Percentiles rank a stretch among this genome's conserved stretches.
Conservation (phyloP, 1,139 yeast genomes). For the Blastobotrys serpentis region DNA sequence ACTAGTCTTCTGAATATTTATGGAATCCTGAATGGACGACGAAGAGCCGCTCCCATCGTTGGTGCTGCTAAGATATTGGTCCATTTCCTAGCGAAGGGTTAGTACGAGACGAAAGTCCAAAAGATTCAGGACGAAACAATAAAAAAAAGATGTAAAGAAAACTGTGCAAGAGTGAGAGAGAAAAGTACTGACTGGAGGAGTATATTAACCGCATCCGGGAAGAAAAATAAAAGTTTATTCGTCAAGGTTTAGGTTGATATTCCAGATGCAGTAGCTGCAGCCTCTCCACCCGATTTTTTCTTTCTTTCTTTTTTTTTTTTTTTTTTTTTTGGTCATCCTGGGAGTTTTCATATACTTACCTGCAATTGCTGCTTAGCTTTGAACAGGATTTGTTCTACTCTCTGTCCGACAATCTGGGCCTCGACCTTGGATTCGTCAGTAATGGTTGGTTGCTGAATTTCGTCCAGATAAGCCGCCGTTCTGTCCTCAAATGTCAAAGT, state of each 20-base stretch:
- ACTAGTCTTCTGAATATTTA: conserved; percentile 5
- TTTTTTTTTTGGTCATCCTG: neutral
- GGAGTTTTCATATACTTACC: no score
- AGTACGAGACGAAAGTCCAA: neutral
- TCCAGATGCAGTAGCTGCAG: conserved; percentile 9
- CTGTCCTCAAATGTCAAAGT: neutral
- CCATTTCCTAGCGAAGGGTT: conserved; percentile 18
- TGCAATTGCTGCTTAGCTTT: conserved; percentile 17
- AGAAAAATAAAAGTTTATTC: neutral
- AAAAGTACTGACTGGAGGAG: neutral
- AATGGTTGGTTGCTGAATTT: neutral
- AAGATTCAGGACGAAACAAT: neutral
- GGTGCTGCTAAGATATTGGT: conserved; percentile 15
- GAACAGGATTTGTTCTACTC: conserved; percentile 16
- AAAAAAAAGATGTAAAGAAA: conserved; percentile 1
- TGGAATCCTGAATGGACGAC: conserved; percentile 13
- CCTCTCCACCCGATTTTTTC: conserved; percentile 3
- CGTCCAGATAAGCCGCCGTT: neutral
- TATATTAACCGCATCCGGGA: conserved; percentile 3
- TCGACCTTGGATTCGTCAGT: neutral
- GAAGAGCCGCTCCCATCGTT: conserved; percentile 9
- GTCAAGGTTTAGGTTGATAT: neutral
- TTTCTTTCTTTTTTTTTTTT: neutral
- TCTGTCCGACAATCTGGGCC: conserved; percentile 7
- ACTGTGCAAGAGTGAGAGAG: conserved; percentile 3